A percentile compares a stretch with the other conserved stretches of the same genome.
Evolutionary conservation across 2,329 filamentous ascomycete genomes (phyloP).

Genomic region (Chrysoporthe deuterocubensis): DNA sequence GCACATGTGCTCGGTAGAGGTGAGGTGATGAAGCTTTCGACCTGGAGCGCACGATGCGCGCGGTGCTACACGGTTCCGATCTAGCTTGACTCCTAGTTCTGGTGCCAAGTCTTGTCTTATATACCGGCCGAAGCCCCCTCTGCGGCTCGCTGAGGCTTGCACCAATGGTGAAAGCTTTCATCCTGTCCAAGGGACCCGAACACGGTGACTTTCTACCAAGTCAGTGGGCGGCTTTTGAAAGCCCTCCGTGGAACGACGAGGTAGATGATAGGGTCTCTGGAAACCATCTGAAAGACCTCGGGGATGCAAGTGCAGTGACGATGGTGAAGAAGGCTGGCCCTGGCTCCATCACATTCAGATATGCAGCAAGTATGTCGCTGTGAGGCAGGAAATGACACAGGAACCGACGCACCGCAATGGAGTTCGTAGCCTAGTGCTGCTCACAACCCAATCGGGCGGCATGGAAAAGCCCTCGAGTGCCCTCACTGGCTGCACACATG

Average conservation of each 20-base stretch:
- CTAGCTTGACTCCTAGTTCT: neutral
- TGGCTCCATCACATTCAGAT: too few species aligned
- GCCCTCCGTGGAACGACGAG: neutral
- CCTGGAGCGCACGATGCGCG: neutral
- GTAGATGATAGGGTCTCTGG: too few species aligned
- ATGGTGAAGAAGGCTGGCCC: too few species aligned
- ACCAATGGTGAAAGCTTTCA: neutral
- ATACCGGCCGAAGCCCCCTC: neutral
- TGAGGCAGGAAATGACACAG: too few species aligned
- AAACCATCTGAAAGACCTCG: too few species aligned
- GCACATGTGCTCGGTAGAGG: neutral
- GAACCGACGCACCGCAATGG: too few species aligned
- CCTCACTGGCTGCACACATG: neutral
- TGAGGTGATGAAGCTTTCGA: neutral
- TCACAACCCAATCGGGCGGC: too few species aligned
- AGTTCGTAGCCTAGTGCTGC: too few species aligned
- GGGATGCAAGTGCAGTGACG: too few species aligned
- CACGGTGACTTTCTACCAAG: neutral
- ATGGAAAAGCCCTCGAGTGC: too few species aligned
- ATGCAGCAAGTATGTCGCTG: too few species aligned
- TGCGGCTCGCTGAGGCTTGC: neutral
- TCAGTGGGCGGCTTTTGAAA: neutral
- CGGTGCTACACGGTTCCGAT: neutral
- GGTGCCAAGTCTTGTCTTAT: neutral
- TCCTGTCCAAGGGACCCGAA: neutral